Percentiles rank a stretch among this genome's conserved stretches.
These are phyloP conservation scores for Globisporangium lucens DNA, from an alignment of 352 stramenopile species.

Conservation along the genomic window DNA sequence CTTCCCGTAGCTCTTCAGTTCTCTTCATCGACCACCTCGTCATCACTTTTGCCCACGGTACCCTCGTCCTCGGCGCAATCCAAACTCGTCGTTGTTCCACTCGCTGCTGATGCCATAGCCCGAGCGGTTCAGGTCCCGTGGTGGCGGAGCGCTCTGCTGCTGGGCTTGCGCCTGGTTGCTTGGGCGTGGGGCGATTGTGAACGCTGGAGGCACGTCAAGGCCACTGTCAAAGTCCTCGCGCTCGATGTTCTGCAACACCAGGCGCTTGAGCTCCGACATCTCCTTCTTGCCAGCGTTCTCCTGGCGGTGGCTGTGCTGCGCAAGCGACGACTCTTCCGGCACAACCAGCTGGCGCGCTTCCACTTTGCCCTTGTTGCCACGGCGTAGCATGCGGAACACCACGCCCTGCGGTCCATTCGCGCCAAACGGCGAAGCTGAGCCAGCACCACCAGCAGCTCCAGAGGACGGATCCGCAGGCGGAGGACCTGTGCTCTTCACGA, in stretches of 20 bases:
- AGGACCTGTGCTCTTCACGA: conserved; percentile 53
- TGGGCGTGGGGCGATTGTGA: conserved; percentile 14
- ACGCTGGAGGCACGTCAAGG: conserved; percentile 7
- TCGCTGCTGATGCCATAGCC: conserved; percentile 65
- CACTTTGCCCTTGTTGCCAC: conserved; percentile 96
- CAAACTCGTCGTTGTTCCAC: conserved; percentile 87
- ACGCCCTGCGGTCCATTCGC: conserved; percentile 45
- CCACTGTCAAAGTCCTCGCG: conserved; percentile 67
- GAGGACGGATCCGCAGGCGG: conserved; percentile 16
- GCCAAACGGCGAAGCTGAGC: conserved; percentile 19
- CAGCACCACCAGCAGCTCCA: neutral
- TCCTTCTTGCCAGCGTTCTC: conserved; percentile 85
- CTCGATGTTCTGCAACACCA: conserved; percentile 86
- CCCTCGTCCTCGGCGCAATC: conserved; percentile 55
- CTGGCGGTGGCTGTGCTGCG: conserved; percentile 86
- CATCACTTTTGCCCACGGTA: conserved; percentile 67
- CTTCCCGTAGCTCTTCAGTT: neutral
- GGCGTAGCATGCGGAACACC: conserved; percentile 94
- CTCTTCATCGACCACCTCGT: neutral
- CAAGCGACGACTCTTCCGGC: conserved; percentile 91
- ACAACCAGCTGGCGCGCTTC: conserved; percentile 94
- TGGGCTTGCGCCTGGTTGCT: conserved; percentile 4
- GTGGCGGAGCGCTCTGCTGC: conserved; percentile 20
- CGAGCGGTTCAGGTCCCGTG: conserved; percentile 31
- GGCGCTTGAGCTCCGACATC: conserved; percentile 83